A percentile compares a stretch with the other conserved stretches of the same genome.
Evolutionary conservation across 192 early-diverging fungal species (phyloP).

Genomic region (Coemansia furcata): DNA sequence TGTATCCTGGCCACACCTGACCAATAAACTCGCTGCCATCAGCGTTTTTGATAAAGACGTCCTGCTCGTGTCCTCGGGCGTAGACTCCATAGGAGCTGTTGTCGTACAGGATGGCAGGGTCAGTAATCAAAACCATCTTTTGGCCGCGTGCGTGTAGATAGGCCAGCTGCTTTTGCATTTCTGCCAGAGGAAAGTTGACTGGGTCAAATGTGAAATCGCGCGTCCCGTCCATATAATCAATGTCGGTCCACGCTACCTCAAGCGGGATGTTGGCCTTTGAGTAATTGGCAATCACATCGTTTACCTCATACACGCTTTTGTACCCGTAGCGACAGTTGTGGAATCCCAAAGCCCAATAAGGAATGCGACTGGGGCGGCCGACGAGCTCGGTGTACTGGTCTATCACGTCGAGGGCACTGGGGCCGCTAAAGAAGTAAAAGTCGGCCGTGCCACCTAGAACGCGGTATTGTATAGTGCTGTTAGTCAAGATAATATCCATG

Average conservation of each 20-base stretch:
- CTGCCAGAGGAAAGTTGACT: slow-evolving; percentile 53
- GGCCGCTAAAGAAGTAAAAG: slow-evolving; percentile 64
- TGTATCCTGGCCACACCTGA: slow-evolving; percentile 66
- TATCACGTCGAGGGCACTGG: slow-evolving; percentile 39
- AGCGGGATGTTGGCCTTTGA: slow-evolving; percentile 58
- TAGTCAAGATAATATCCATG: slow-evolving; percentile 61
- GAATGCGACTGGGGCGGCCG: slow-evolving; percentile 60
- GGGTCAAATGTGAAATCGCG: slow-evolving; percentile 64
- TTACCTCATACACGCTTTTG: slow-evolving; percentile 54
- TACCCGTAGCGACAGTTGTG: slow-evolving; percentile 71
- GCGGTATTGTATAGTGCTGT: slow-evolving; percentile 58
- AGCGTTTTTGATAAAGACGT: slow-evolving; percentile 59
- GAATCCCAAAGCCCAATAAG: slow-evolving; percentile 62
- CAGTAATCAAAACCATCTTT: slow-evolving; percentile 61
- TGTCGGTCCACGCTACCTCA: slow-evolving; percentile 65
- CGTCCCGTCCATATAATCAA: slow-evolving; percentile 68
- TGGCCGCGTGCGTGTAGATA: slow-evolving; percentile 54
- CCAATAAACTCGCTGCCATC: slow-evolving; percentile 56
- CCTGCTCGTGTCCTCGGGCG: slow-evolving; percentile 47
- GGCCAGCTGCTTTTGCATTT: slow-evolving; percentile 51
- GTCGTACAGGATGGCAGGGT: slow-evolving; percentile 61
- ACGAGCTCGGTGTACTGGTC: slow-evolving; percentile 64
- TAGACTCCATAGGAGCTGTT: slow-evolving; percentile 55
- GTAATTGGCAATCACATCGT: slow-evolving; percentile 57
- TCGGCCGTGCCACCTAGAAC: slow-evolving; percentile 65